Evolutionary conservation across 169 alveolate genomes (phyloP).

Genomic region (Theileria annulata): DNA sequence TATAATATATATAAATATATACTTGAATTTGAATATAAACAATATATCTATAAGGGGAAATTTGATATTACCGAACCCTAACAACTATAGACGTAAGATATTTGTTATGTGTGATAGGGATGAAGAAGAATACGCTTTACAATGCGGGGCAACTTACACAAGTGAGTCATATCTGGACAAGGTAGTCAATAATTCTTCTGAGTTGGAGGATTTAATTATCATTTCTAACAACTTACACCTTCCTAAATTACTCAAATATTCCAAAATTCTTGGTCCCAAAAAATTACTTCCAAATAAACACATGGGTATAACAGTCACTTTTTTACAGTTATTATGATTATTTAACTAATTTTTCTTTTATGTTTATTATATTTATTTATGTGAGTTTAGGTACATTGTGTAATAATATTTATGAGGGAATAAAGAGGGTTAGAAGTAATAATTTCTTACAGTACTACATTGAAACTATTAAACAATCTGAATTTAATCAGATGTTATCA

Average conservation of each 20-base stretch:
- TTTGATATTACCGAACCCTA: constrained; percentile 50
- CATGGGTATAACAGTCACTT: constrained; percentile 73
- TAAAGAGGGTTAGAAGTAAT: constrained; percentile 65
- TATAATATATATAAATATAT: constrained; percentile 27
- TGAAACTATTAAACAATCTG: constrained; percentile 42
- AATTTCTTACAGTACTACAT: constrained; percentile 73
- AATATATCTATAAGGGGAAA: constrained; percentile 55
- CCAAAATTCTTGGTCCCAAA: constrained; percentile 89
- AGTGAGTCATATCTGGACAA: constrained; percentile 64
- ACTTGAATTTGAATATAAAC: constrained; percentile 43
- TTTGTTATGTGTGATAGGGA: constrained; percentile 65
- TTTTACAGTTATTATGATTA: background rate
- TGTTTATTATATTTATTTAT: background rate
- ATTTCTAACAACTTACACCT: constrained; percentile 80
- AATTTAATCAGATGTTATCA: constrained; percentile 8
- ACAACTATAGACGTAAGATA: constrained; percentile 45
- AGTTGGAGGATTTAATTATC: constrained; percentile 86
- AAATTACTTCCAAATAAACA: constrained; percentile 91
- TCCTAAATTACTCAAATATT: constrained; percentile 82
- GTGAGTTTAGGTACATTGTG: constrained; percentile 47
- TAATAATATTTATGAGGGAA: constrained; percentile 63
- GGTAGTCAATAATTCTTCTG: constrained; percentile 64
- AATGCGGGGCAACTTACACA: constrained; percentile 74
- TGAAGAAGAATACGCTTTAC: constrained; percentile 42
- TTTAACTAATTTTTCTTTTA: background rate